These are phyloP conservation scores for Oxytropis ochrocephala DNA, from an alignment of 306 rosid genomes.

Conservation along the genomic window DNA sequence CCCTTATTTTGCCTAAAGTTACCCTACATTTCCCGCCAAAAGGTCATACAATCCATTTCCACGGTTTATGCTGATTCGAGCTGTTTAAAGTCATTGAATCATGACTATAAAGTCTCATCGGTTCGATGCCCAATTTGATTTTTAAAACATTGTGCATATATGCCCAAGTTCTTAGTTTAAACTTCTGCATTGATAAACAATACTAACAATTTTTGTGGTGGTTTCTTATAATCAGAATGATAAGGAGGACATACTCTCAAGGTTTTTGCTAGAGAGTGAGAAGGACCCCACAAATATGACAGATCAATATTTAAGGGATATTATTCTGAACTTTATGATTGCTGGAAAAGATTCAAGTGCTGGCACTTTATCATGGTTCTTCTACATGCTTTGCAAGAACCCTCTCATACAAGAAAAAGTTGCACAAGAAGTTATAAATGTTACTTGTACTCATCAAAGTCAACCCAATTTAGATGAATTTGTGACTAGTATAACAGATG, in stretches of 20 bases:
- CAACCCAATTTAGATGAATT: conserved; percentile 40
- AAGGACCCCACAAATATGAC: conserved; percentile 55
- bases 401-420: conserved; percentile 64
- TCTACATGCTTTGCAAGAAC: conserved; percentile 76
- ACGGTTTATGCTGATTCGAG: too few species aligned
- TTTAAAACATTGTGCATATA: too few species aligned
- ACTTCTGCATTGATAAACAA: not conserved
- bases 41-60: too few species aligned
- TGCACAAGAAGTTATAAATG: conserved; percentile 52
- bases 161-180: not conserved
- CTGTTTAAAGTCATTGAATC: too few species aligned
- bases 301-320: conserved; percentile 60
- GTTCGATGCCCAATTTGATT: too few species aligned
- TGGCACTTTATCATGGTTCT: conserved; percentile 70
- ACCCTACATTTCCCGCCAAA: too few species aligned
- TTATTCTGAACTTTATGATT: conserved; percentile 59
- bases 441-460: conserved; percentile 24
- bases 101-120: too few species aligned
- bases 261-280: conserved; percentile 66
- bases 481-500: conserved; percentile 41
- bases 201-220: not conserved
- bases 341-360: conserved; percentile 81
- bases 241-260: conserved; percentile 76
- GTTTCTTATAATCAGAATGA: conserved; percentile 22
- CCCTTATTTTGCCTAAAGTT: too few species aligned